Evolutionary conservation across 148 eudicot genomes (phyloP), one percentile per base, ranked within the genome.

Genomic region (Agrostemma githago): DNA sequence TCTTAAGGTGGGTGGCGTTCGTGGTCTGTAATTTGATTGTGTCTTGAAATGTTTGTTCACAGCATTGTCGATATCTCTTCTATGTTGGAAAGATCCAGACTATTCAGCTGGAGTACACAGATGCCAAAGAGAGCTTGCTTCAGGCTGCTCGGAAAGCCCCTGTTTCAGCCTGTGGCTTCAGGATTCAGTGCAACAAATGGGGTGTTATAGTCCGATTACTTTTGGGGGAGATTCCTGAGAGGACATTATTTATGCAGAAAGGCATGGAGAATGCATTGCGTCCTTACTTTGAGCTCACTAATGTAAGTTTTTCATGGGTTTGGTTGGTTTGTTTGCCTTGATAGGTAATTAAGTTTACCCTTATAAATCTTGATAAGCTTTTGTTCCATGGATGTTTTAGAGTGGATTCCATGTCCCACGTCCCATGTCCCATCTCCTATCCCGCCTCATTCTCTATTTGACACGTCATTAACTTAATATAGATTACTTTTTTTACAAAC

Each of bases 141-240:
- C 98, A 94, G 79, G 98, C 98, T 81, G 97, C 98, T 70, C 84
- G 97, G 66, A 94, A 94, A 79, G 98, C 97, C 37, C 98, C 98
- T 72, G 80, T 81, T 75, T 89, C 96, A 62, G 98, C 98, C 68
- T 92, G 92, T 86, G 98, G 98, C 40, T 94, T 94, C 77, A 86
- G 97, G 78, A 88, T 89, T 76, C 93, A 85, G 82, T 94, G 98
- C 85, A 91, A 88, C 81, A 94, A 94, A 79, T 94, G 97, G 98
- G 97, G 93, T 75, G 88, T 94, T 56, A 94, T 94, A 39, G 97
- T 94, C 74, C 90, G 97, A 62, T 79, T 94, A 71, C 84, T 94
- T 19, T 84, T 91, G 48, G 98, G 98, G 60, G 98, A 91, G 80
- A 94, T 94, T 57, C 98, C 98, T 43, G 98, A 94, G 79, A 87